Conservation (phyloP, 2,329 filamentous ascomycete species). For the Teratosphaeria nubilosa region DNA sequence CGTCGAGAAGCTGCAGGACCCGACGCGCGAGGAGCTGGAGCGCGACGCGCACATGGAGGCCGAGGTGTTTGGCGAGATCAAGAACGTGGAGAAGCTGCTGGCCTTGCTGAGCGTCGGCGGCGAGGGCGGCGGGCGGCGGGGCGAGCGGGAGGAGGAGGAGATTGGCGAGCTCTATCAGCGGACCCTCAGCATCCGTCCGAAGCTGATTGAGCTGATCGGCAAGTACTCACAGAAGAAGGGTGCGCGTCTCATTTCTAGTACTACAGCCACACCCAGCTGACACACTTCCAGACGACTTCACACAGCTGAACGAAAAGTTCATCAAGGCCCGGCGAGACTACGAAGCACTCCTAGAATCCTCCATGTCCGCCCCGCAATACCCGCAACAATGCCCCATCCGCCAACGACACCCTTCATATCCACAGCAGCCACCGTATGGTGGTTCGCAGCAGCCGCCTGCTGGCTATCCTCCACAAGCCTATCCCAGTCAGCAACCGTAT, state of each 20-base stretch:
- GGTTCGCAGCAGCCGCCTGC: conserved; percentile 43
- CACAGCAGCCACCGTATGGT: conserved; percentile 17
- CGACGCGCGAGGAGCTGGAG: conserved; percentile 86
- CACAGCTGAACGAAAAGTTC: conserved; percentile 97
- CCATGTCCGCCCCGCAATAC: conserved; percentile 80
- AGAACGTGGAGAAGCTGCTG: conserved; percentile 71
- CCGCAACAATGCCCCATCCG: conserved; percentile 32
- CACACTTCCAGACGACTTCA: conserved; percentile 70
- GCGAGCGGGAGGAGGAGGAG: conserved; percentile 67
- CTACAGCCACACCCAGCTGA: conserved; percentile 13
- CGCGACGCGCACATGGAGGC: conserved; percentile 92
- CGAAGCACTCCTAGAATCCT: conserved; percentile 87
- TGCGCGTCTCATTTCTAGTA: conserved; percentile 27
- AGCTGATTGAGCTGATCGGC: conserved; percentile 94
- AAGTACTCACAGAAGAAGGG: conserved; percentile 99
- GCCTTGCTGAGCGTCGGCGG: conserved; percentile 70
- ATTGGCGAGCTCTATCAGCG: conserved; percentile 86
- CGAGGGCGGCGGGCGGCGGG: conserved; percentile 58
- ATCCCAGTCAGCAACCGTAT: conserved; percentile 25
- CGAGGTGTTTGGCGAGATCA: conserved; percentile 66
- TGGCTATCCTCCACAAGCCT: conserved; percentile 19
- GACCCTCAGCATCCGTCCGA: conserved; percentile 86
- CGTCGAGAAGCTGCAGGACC: conserved; percentile 92
- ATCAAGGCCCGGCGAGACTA: conserved; percentile 97
- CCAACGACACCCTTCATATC: conserved; percentile 11